Percentiles rank a stretch among this genome's conserved stretches.
Evolutionary conservation across 768 basidiomycete species (phyloP).

Genomic region (Pisolithus tinctorius): DNA sequence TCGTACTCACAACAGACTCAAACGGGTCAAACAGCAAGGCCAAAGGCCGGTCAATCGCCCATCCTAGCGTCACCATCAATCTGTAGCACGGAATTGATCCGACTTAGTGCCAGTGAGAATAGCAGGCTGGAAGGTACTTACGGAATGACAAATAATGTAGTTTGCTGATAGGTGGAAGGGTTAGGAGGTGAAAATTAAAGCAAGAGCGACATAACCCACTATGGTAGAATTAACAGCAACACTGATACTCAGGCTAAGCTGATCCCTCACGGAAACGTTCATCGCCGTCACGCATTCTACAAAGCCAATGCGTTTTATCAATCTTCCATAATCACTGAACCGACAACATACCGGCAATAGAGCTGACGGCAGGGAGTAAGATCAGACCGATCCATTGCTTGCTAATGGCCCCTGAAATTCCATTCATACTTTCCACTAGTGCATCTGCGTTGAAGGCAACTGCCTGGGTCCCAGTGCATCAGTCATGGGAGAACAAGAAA

Average conservation of each 20-base stretch:
- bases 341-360: slow-evolving; percentile 56
- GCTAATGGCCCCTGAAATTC: slow-evolving; percentile 60
- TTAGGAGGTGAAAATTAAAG: neutral
- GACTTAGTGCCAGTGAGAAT: neutral
- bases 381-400: slow-evolving; percentile 90
- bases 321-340: neutral
- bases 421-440: slow-evolving; percentile 81
- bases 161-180: slow-evolving; percentile 46
- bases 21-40: slow-evolving; percentile 85
- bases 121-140: slow-evolving; percentile 27
- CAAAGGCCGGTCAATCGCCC: slow-evolving; percentile 76
- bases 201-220: slow-evolving; percentile 32
- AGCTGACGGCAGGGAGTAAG: slow-evolving; percentile 77
- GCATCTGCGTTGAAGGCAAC: slow-evolving; percentile 61
- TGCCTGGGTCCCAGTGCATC: slow-evolving; percentile 26
- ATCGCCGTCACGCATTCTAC: slow-evolving; percentile 85
- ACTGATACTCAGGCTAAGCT: slow-evolving; percentile 75
- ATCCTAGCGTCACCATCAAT: slow-evolving; percentile 70
- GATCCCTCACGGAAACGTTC: slow-evolving; percentile 81
- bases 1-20: slow-evolving; percentile 58
- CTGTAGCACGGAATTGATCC: slow-evolving; percentile 25
- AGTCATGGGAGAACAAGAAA: neutral
- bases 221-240: slow-evolving; percentile 79
- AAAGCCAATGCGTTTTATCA: neutral
- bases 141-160: slow-evolving; percentile 81